A percentile compares a stretch with the other conserved stretches of the same genome.
Evolutionary conservation across 2,329 filamentous ascomycete genomes (phyloP).

Genomic region (Aspergillus niger): DNA sequence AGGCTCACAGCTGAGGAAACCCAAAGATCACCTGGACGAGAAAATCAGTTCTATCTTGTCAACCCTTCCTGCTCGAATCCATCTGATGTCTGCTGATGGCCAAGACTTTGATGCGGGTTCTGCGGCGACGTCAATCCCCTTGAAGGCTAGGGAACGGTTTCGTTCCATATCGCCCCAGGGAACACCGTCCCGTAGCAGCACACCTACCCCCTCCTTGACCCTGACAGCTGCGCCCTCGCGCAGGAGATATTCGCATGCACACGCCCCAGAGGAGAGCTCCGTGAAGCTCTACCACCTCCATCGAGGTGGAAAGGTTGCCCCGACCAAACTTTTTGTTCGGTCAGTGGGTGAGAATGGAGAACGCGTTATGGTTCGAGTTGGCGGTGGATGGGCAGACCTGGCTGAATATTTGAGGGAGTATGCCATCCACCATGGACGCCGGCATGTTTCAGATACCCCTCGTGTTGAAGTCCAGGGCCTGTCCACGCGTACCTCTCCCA

Average conservation of each 20-base stretch:
- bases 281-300: slow-evolving; percentile 93
- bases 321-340: slow-evolving; percentile 92
- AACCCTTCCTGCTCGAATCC: slow-evolving; percentile 77
- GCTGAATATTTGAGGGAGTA: slow-evolving; percentile 95
- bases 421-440: slow-evolving; percentile 85
- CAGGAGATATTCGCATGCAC: slow-evolving; percentile 36
- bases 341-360: slow-evolving; percentile 87
- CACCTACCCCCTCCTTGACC: slow-evolving; percentile 67
- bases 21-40: slow-evolving; percentile 71
- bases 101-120: slow-evolving; percentile 36
- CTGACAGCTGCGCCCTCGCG: slow-evolving; percentile 60
- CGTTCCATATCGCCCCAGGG: slow-evolving; percentile 37
- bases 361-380: slow-evolving; percentile 95
- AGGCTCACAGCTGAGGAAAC: slow-evolving; percentile 41
- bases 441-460: slow-evolving; percentile 56
- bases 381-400: slow-evolving; percentile 96
- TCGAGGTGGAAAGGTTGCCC: slow-evolving; percentile 77
- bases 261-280: slow-evolving; percentile 61
- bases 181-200: slow-evolving; percentile 51
- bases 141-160: slow-evolving; percentile 46
- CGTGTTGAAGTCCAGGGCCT: slow-evolving; percentile 59
- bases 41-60: slow-evolving; percentile 79
- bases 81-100: slow-evolving; percentile 60
- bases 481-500: slow-evolving; percentile 34
- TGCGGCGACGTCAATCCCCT: slow-evolving; percentile 36